These are phyloP conservation scores for Kuraishia hungarica DNA, from an alignment of 805 yeast genomes.

Conservation along the genomic window DNA sequence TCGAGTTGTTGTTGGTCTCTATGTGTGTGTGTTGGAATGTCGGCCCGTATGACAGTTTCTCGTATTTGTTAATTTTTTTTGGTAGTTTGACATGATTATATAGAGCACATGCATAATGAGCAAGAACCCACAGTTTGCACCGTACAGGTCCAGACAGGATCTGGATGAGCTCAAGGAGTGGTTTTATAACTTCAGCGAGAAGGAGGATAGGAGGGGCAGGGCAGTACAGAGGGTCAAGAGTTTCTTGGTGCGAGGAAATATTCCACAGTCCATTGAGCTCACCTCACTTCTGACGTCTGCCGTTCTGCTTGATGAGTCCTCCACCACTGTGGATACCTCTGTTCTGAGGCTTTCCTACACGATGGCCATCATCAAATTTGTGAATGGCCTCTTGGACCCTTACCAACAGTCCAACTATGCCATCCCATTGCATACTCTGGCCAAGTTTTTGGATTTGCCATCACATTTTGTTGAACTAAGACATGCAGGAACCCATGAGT, in stretches of 20 bases:
- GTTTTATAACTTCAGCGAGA: constrained; percentile 36
- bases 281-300: constrained; percentile 47
- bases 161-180: constrained; percentile 35
- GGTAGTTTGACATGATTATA: neutral
- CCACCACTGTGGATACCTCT: constrained; percentile 18
- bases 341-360: constrained; percentile 48
- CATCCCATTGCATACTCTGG: constrained; percentile 68
- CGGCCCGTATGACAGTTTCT: too few relatives aligned
- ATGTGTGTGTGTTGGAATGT: too few relatives aligned
- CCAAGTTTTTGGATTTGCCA: constrained; percentile 62
- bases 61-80: neutral
- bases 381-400: constrained; percentile 86
- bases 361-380: constrained; percentile 75
- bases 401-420: constrained; percentile 74
- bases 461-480: constrained; percentile 80
- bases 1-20: too few relatives aligned
- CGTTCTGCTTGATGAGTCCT: neutral
- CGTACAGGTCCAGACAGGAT: constrained; percentile 32
- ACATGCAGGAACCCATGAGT: constrained; percentile 88
- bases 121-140: constrained; percentile 22
- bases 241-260: constrained; percentile 47
- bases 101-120: neutral
- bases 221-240: constrained; percentile 48
- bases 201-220: constrained; percentile 19
- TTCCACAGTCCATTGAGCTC: constrained; percentile 68